These are phyloP conservation scores for Pueraria montana DNA, from an alignment of 306 rosid species.

Conservation along the genomic window DNA sequence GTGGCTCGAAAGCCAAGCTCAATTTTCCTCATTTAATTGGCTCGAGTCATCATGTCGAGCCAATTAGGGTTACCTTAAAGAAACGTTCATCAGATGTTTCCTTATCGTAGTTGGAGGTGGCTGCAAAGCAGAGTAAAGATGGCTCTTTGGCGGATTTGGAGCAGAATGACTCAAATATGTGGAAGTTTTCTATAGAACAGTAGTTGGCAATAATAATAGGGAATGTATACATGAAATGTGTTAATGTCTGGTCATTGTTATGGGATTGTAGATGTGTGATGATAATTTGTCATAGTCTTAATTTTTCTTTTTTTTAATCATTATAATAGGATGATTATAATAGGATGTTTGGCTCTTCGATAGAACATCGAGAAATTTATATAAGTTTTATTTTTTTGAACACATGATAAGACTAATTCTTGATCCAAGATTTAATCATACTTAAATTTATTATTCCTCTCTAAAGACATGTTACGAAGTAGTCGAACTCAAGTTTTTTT, in stretches of 20 bases:
- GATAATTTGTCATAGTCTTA: too few relatives aligned
- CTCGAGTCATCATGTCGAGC: not conserved
- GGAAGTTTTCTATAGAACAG: not conserved
- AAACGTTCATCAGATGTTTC: constrained; percentile 14
- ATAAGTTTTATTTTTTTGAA: too few relatives aligned
- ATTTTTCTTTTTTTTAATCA: too few relatives aligned
- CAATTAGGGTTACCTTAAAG: not conserved
- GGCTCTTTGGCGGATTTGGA: constrained; percentile 15
- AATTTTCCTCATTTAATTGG: constrained; percentile 68
- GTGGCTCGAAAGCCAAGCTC: constrained; percentile 64
- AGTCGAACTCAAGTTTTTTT: too few relatives aligned
- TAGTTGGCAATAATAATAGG: not conserved
- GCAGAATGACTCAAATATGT: not conserved
- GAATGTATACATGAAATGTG: not conserved
- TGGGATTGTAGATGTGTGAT: too few relatives aligned
- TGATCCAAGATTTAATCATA: too few relatives aligned
- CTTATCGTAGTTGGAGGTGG: not conserved
- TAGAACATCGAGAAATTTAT: too few relatives aligned
- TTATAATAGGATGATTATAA: too few relatives aligned
- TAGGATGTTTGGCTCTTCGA: too few relatives aligned
- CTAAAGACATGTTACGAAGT: too few relatives aligned
- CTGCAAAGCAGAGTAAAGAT: constrained; percentile 14
- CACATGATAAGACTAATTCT: too few relatives aligned
- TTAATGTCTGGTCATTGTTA: not conserved
- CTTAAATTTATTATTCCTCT: too few relatives aligned